Evolutionary conservation across 2,329 filamentous ascomycete genomes (phyloP), one percentile per base, ranked within the genome.

Genomic region (Niveomyces coronatus): DNA sequence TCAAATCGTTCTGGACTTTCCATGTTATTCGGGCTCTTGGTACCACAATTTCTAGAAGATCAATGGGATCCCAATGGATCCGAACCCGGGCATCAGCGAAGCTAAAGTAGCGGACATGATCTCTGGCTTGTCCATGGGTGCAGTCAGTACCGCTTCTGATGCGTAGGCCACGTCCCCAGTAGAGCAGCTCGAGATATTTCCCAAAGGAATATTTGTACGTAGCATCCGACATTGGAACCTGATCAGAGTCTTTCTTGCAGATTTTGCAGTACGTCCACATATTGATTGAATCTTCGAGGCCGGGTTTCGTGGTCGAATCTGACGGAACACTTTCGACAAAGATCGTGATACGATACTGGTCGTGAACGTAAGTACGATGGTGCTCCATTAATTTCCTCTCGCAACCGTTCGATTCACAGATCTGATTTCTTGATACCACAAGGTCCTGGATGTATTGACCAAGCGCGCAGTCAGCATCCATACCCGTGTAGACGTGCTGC

Each of bases 191-290:
- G n/a, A 98, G 69, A 52, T 96, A 98, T 59, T 98, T 98, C 9
- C 86, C 91, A 53, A 98, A 94, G 0, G 91, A 98, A 57, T 98
- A 98, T 56, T 93, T 95, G 84, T 87, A 98, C 0, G 88, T 93
- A 50, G 79, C 87, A 40, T 87, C 79, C 1, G 89, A 95, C 86
- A 98, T 95, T 22, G 82, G 79, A 47, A 85, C 83, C 33, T 88
- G 79, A 27, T 86, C 84, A 0, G 89, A 94, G 55, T 96, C 88
- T 47, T 85, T 85, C 37, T 85, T 81, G 58, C 93, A 98, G 20
- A 85, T 71, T 51, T 94, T 91, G 65, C 91, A 98, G 49, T 82
- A 86, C 47, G 86, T 96, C 93, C 93, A 98, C 86, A 98, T 95
- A 41, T 88, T 74, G 40, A 98, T 94, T 3, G 80, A 83, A 30